These are phyloP conservation scores for Lactifluus echinatus DNA, from an alignment of 768 basidiomycete genomes.

Conservation along the genomic window DNA sequence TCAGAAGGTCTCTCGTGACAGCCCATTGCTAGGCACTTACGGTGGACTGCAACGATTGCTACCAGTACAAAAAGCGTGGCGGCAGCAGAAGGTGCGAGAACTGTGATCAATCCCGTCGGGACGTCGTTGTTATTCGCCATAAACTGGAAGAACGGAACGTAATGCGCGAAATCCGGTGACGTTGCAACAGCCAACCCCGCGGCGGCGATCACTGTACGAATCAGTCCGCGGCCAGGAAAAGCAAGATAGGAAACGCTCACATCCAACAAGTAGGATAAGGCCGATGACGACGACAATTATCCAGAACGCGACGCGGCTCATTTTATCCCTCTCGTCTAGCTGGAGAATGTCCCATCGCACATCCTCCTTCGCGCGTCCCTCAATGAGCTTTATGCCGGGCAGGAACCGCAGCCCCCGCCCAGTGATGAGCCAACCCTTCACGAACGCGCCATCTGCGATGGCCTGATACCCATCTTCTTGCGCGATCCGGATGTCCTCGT, in stretches of 20 bases:
- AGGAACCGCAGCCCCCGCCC: constrained; percentile 59
- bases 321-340: constrained; percentile 36
- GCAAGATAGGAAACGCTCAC: constrained; percentile 38
- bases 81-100: constrained; percentile 58
- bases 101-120: constrained; percentile 55
- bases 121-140: constrained; percentile 42
- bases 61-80: constrained; percentile 50
- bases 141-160: constrained; percentile 52
- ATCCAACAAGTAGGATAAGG: constrained; percentile 44
- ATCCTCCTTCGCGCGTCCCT: constrained; percentile 76
- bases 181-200: constrained; percentile 56
- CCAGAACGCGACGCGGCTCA: constrained; percentile 50
- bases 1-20: background rate
- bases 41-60: constrained; percentile 43
- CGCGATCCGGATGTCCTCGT: constrained; percentile 59
- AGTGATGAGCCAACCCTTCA: constrained; percentile 73
- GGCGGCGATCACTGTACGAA: constrained; percentile 53
- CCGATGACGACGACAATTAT: constrained; percentile 40
- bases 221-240: background rate
- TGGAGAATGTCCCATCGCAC: constrained; percentile 74
- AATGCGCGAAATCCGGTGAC: constrained; percentile 69
- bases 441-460: constrained; percentile 58
- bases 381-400: constrained; percentile 58
- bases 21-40: constrained; percentile 34
- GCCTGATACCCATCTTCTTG: constrained; percentile 61